These are phyloP conservation scores for Trametes gibbosa DNA, from an alignment of 768 basidiomycete genomes.

Conservation along the genomic window DNA sequence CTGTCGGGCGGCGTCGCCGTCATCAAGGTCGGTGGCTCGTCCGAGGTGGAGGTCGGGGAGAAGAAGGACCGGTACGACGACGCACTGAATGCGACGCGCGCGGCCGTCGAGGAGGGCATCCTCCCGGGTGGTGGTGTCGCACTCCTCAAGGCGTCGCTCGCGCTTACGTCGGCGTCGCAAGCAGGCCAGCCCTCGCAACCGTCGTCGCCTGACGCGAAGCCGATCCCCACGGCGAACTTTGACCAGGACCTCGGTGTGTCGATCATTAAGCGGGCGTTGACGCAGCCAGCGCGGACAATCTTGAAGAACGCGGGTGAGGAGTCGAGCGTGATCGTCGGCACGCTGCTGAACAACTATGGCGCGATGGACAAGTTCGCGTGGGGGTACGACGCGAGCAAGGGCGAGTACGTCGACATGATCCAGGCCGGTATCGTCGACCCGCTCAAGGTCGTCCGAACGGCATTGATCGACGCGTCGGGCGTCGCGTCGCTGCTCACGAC, in stretches of 20 bases:
- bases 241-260: slow-evolving; percentile 95
- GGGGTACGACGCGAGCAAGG: slow-evolving; percentile 91
- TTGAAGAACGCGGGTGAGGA: slow-evolving; percentile 94
- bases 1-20: slow-evolving; percentile 95
- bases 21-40: slow-evolving; percentile 93
- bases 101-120: slow-evolving; percentile 98
- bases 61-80: slow-evolving; percentile 99
- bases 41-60: slow-evolving; percentile 96
- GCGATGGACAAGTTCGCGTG: slow-evolving; percentile 73
- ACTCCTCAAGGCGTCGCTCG: slow-evolving; percentile 78
- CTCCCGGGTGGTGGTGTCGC: slow-evolving; percentile 96
- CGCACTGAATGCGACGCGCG: slow-evolving; percentile 95
- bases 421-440: slow-evolving; percentile 93
- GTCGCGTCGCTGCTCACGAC: slow-evolving; percentile 94
- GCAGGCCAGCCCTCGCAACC: slow-evolving; percentile 30
- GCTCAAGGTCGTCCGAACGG: slow-evolving; percentile 92
- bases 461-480: slow-evolving; percentile 87
- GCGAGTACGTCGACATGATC: slow-evolving; percentile 95
- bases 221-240: slow-evolving; percentile 85
- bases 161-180: slow-evolving; percentile 51
- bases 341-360: slow-evolving; percentile 68
- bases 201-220: slow-evolving; percentile 54
- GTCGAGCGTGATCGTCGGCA: slow-evolving; percentile 88
- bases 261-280: slow-evolving; percentile 86
- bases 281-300: slow-evolving; percentile 83